A percentile compares a stretch with the other conserved stretches of the same genome.
These are phyloP conservation scores for Albizia julibrissin DNA, from an alignment of 306 rosid species.

Conservation along the genomic window DNA sequence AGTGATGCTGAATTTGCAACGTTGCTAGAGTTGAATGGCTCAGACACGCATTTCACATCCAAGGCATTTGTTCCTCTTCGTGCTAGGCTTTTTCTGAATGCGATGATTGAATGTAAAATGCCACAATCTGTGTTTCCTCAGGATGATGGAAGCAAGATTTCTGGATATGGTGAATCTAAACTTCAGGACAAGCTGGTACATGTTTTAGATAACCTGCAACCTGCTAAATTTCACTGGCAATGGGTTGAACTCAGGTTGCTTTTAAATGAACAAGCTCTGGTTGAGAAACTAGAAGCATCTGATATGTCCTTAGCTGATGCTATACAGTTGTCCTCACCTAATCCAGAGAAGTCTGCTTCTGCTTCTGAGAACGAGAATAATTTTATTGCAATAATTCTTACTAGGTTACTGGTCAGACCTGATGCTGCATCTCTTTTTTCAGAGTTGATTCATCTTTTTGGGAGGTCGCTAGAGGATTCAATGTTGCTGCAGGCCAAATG, in stretches of 20 bases:
- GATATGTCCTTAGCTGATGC: slow-evolving; percentile 75
- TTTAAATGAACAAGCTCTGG: slow-evolving; percentile 86
- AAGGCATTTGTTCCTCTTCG: slow-evolving; percentile 95
- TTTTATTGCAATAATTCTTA: slow-evolving; percentile 82
- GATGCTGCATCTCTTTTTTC: slow-evolving; percentile 97
- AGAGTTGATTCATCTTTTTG: slow-evolving; percentile 91
- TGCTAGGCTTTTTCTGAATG: slow-evolving; percentile 82
- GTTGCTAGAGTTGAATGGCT: slow-evolving; percentile 74
- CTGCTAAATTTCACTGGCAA: slow-evolving; percentile 98
- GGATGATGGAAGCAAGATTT: slow-evolving; percentile 56
- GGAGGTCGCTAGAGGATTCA: slow-evolving; percentile 89
- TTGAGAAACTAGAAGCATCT: slow-evolving; percentile 66
- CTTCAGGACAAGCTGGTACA: slow-evolving; percentile 77
- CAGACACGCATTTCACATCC: slow-evolving; percentile 69
- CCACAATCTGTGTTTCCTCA: slow-evolving; percentile 45
- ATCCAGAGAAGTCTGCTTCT: slow-evolving; percentile 65
- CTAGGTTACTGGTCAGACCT: slow-evolving; percentile 93
- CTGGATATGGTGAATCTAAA: slow-evolving; percentile 67
- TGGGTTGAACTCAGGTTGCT: slow-evolving; percentile 97
- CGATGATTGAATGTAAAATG: slow-evolving; percentile 85
- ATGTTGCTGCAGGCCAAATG: slow-evolving; percentile 94
- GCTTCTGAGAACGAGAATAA: slow-evolving; percentile 93
- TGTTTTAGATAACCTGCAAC: slow-evolving; percentile 86
- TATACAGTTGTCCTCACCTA: slow-evolving; percentile 71
- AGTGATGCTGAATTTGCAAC: slow-evolving; percentile 86